Conservation (phyloP, 225 moss, liverwort and hornwort species). For the Pleurozium schreberi region DNA sequence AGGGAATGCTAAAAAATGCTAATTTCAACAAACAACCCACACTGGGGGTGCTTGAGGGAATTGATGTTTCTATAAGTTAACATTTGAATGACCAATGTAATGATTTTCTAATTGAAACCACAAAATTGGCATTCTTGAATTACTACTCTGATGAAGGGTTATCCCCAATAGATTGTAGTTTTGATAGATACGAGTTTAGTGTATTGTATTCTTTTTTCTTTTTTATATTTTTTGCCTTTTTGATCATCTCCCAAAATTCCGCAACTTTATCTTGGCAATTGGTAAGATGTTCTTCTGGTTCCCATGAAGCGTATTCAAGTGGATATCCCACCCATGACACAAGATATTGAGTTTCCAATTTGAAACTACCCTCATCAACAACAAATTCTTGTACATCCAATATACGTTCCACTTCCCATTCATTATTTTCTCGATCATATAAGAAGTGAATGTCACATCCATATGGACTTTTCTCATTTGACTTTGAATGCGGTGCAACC, state of each 20-base stretch:
- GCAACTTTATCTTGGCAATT: background rate
- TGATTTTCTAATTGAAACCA: background rate
- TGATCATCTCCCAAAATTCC: background rate
- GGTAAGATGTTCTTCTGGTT: background rate
- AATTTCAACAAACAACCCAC: too few species aligned
- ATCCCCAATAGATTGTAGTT: too few species aligned
- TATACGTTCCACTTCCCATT: background rate
- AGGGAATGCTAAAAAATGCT: too few species aligned
- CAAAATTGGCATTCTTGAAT: background rate
- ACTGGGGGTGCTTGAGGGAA: too few species aligned
- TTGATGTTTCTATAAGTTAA: too few species aligned
- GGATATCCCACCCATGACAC: background rate
- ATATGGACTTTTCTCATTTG: background rate
- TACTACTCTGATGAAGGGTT: background rate
- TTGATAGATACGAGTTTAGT: too few species aligned
- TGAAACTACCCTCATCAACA: too few species aligned
- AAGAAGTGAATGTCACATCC: fast-evolving
- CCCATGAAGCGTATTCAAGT: background rate
- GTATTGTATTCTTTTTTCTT: too few species aligned
- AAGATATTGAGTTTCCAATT: background rate
- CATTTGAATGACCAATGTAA: background rate
- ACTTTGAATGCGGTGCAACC: background rate
- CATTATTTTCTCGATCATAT: background rate
- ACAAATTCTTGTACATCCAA: background rate
- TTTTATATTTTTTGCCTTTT: too few species aligned